These are phyloP conservation scores for Fagopyrum esculentum DNA, from an alignment of 148 eudicot species.

Conservation along the genomic window DNA sequence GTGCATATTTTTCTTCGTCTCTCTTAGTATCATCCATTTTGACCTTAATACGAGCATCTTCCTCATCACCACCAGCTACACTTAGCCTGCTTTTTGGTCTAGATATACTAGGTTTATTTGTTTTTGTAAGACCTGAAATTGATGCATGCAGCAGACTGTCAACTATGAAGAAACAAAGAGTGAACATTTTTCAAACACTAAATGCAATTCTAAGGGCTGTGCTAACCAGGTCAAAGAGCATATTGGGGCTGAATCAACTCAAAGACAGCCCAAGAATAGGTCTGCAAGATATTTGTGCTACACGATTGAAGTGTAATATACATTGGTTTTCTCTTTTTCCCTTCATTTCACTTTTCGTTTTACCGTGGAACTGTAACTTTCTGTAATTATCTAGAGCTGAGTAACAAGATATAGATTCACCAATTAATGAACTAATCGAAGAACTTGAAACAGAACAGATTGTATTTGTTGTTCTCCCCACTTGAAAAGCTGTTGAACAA, in stretches of 20 bases:
- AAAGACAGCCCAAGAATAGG: not conserved
- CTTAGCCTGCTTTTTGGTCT: conserved; percentile 19
- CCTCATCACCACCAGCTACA: conserved; percentile 32
- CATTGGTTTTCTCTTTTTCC: not conserved
- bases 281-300: conserved; percentile 5
- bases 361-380: not conserved
- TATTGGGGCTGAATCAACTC: conserved; percentile 3
- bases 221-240: not conserved
- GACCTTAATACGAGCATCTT: not conserved
- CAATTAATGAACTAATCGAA: not conserved
- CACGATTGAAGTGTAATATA: not conserved
- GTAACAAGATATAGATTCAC: not conserved
- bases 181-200: not conserved
- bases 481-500: not conserved
- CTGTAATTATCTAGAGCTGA: not conserved
- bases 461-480: not conserved
- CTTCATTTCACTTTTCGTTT: not conserved
- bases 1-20: conserved; percentile 9
- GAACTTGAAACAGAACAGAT: not conserved
- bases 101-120: conserved; percentile 20
- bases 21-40: not conserved
- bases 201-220: not conserved
- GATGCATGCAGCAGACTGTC: conserved; percentile 2
- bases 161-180: not conserved
- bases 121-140: conserved; percentile 19